Evolutionary conservation across 352 stramenopile species (phyloP), one percentile per base, ranked within the genome.

Genomic region (Phytophthora tubulina): DNA sequence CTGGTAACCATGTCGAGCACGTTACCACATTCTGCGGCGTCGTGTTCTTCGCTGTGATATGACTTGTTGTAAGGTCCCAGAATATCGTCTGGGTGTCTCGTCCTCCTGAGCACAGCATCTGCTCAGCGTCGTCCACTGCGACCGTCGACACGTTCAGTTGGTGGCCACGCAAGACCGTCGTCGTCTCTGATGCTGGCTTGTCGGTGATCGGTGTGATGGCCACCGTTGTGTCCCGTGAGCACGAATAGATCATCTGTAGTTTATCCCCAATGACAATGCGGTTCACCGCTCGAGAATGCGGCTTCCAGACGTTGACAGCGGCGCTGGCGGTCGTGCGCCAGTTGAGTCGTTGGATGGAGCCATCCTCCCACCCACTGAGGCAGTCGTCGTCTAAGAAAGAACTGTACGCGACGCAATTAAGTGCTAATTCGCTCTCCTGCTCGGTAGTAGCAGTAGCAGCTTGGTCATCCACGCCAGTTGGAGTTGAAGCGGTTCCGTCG

Each of bases 21-120:
- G 90, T 97, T 51, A 97, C 70, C 13, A 97, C 86, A 36, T 97
- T 97, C 75, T 93, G 86, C 15, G 90, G 80, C 7, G 74, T 93
- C 36, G 78, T 92, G 50, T 91, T 95, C 55, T 88, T 91, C 11
- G 70, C 61, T 33, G 80, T 78, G 9, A 85, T 72, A 14, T 76
- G 63, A 3, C 72, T 66, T 0, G 89, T 95, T 15, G 69, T 60
- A 7, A 92, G 39, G 66, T 95, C 88, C 89, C 89, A 96, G 53
- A 95, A 77, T 49, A 90, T 89, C 17, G 86, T 93, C 51, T 91
- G 84, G 0, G 90, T 96, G 72, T 96, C 90, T n/a, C 88, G 72
- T 14, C 88, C 86, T 32, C 90, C 90, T 0, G 86, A 95, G 72
- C 88, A 95, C 42, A 96, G 55, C n/a, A 50, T 75, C 27, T 71